phyloP scores from a whole-genome alignment of 1,284 basidiomycete genomes.

The Tranzscheliella williamsii region DNA sequence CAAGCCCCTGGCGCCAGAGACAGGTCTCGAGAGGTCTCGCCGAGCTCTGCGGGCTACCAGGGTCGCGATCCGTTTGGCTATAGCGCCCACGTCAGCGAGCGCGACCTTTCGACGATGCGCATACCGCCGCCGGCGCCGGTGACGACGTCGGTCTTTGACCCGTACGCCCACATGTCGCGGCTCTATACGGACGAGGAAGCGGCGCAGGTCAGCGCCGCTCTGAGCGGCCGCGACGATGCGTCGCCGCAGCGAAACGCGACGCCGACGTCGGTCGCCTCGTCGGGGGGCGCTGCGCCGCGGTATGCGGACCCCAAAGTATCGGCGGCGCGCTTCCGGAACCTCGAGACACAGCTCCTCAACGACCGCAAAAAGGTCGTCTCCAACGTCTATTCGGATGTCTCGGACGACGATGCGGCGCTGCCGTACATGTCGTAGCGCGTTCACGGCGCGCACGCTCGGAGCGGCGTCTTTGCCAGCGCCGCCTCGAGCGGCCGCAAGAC shows the following conservation, averaged over 20 bases:
- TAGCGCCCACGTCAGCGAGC: too few species aligned
- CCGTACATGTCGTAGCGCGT: slow-evolving; percentile 23
- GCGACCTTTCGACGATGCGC: slow-evolving; percentile 11
- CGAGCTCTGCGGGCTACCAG: neutral
- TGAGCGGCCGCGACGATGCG: neutral
- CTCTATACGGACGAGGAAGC: slow-evolving; percentile 10
- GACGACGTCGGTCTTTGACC: slow-evolving; percentile 17
- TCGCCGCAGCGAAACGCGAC: neutral
- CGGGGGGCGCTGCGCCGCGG: slow-evolving; percentile 4
- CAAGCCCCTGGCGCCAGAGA: neutral
- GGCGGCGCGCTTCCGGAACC: slow-evolving; percentile 12
- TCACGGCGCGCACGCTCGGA: too few species aligned
- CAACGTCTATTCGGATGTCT: slow-evolving; percentile 1
- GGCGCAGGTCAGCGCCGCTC: slow-evolving; percentile 4
- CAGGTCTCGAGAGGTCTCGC: neutral
- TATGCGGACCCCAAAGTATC: slow-evolving; percentile 31
- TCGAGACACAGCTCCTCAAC: slow-evolving; percentile 19
- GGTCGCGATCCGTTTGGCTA: neutral
- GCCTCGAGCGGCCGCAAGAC: too few species aligned
- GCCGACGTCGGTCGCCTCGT: slow-evolving; percentile 3
- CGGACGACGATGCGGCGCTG: slow-evolving; percentile 20
- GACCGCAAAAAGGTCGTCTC: slow-evolving; percentile 25
- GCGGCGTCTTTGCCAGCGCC: too few species aligned
- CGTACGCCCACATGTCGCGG: slow-evolving; percentile 21
- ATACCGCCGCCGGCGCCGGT: slow-evolving; percentile 23